phyloP scores from a whole-genome alignment of 2,329 filamentous ascomycete species.

The Claviceps sp. region DNA sequence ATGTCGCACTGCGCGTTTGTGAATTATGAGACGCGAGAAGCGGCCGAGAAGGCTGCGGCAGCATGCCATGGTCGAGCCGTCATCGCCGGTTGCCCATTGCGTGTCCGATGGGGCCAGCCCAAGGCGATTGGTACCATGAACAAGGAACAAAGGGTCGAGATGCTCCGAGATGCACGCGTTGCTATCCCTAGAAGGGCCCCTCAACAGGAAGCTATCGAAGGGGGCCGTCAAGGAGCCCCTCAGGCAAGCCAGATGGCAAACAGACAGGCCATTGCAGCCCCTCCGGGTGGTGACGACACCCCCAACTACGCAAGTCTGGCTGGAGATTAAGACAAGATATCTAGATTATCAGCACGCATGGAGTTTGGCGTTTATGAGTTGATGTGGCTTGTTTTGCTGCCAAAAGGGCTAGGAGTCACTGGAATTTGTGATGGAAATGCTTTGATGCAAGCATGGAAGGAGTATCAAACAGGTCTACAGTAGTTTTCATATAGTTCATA shows the following conservation, averaged over 20 bases:
- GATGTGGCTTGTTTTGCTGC: background rate
- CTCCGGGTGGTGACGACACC: slow-evolving; percentile 64
- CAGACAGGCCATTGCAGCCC: slow-evolving; percentile 47
- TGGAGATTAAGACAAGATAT: slow-evolving; percentile 47
- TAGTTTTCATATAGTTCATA: background rate
- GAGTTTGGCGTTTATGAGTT: slow-evolving; percentile 18
- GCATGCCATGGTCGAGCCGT: slow-evolving; percentile 79
- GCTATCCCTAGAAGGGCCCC: slow-evolving; percentile 16
- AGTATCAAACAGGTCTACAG: background rate
- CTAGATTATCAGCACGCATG: slow-evolving; percentile 8
- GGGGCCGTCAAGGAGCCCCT: slow-evolving; percentile 23
- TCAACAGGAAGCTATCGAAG: slow-evolving; percentile 18
- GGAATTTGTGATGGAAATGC: background rate
- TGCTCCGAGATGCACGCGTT: slow-evolving; percentile 58
- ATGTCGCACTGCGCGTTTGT: slow-evolving; percentile 95
- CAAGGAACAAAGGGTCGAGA: slow-evolving; percentile 66
- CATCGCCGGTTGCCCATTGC: slow-evolving; percentile 78
- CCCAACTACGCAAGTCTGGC: slow-evolving; percentile 70
- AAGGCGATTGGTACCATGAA: slow-evolving; percentile 88
- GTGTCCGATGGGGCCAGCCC: slow-evolving; percentile 86
- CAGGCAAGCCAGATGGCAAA: slow-evolving; percentile 18
- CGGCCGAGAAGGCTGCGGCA: slow-evolving; percentile 73
- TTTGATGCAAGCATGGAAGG: slow-evolving; percentile 3
- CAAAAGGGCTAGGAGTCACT: slow-evolving; percentile 1
- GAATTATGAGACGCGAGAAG: slow-evolving; percentile 77